Percentiles rank a stretch among this genome's conserved stretches.
Conservation (phyloP, 805 yeast species). For the Huiozyma naganishii region DNA sequence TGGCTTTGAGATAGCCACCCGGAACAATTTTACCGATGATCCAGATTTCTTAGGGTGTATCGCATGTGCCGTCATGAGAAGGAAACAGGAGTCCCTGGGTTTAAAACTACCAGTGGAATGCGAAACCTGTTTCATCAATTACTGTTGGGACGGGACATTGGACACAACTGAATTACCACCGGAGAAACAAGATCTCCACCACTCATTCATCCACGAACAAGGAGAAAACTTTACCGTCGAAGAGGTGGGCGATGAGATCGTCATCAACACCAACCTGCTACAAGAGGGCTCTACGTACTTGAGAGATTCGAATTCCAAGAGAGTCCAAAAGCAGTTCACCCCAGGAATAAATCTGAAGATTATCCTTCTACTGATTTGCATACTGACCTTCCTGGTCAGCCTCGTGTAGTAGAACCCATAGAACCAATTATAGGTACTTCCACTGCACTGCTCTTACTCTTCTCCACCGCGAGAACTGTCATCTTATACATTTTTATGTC, state of each 20-base stretch:
- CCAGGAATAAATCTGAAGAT: conserved; percentile 6
- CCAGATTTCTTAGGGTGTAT: conserved; percentile 62
- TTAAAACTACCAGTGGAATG: conserved; percentile 58
- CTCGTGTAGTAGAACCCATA: conserved; percentile 1
- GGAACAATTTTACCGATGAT: conserved; percentile 58
- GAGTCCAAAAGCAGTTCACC: not conserved
- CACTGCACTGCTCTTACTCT: too few species aligned
- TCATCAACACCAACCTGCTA: not conserved
- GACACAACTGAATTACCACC: conserved; percentile 25
- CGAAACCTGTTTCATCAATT: conserved; percentile 52
- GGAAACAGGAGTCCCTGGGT: conserved; percentile 61
- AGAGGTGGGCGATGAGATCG: not conserved
- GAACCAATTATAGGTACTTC: too few species aligned
- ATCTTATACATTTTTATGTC: too few species aligned
- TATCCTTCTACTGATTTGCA: conserved; percentile 6
- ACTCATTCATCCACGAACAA: conserved; percentile 10
- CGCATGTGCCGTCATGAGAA: conserved; percentile 73
- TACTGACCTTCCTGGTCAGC: conserved; percentile 7
- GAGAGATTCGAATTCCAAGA: conserved; percentile 7
- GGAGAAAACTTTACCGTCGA: conserved; percentile 1
- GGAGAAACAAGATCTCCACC: conserved; percentile 8
- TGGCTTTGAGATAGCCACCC: conserved; percentile 62
- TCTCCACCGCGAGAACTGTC: too few species aligned
- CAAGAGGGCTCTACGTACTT: conserved; percentile 3
- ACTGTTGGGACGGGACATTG: conserved; percentile 52